A percentile compares a stretch with the other conserved stretches of the same genome.
phyloP scores from a whole-genome alignment of 2,329 filamentous ascomycete species.

The Colletotrichum sp. region DNA sequence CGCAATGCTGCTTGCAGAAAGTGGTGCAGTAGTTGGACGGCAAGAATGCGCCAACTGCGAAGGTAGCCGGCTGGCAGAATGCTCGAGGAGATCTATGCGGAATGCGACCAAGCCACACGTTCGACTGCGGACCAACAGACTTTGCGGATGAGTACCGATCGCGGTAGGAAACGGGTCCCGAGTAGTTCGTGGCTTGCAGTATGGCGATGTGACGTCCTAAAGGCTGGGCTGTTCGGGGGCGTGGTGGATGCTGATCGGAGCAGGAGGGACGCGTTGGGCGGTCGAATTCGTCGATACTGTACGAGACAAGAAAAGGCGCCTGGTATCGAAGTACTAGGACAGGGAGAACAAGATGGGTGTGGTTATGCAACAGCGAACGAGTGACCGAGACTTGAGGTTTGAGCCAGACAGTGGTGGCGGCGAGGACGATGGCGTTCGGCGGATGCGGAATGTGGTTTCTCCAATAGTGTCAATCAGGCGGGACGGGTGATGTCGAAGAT shows the following conservation, averaged over 20 bases:
- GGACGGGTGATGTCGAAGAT: not conserved
- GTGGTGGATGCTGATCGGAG: slow-evolving; percentile 8
- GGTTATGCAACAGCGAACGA: not conserved
- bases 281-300: not conserved
- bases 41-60: slow-evolving; percentile 2
- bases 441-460: not conserved
- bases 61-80: not conserved
- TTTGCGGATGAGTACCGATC: not conserved
- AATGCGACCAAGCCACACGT: slow-evolving; percentile 19
- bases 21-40: not conserved
- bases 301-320: not conserved
- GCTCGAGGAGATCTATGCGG: slow-evolving; percentile 15
- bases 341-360: not conserved
- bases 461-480: not conserved
- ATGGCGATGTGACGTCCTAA: slow-evolving; percentile 9
- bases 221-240: not conserved
- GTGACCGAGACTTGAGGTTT: not conserved
- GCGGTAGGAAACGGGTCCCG: not conserved
- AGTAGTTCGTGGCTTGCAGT: not conserved
- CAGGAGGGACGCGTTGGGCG: not conserved
- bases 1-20: slow-evolving; percentile 19
- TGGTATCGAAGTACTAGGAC: not conserved
- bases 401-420: not conserved
- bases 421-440: not conserved
- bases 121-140: not conserved